Percentiles rank a stretch among this genome's conserved stretches.
These are phyloP conservation scores for Lentinula edodes DNA, from an alignment of 768 basidiomycete species.

Conservation along the genomic window DNA sequence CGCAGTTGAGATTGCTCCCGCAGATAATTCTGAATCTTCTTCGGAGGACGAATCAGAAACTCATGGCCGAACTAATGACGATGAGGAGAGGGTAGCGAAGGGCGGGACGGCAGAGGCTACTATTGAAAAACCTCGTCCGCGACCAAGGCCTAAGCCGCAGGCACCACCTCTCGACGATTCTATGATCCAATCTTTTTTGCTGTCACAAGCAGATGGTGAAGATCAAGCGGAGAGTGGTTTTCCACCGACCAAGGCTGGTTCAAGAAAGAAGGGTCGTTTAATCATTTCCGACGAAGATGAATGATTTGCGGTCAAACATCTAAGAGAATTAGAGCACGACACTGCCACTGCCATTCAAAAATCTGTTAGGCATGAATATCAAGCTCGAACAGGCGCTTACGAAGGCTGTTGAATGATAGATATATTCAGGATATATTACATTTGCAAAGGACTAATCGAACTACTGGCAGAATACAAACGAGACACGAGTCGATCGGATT, in stretches of 20 bases:
- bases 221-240: not conserved
- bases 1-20: constrained; percentile 11
- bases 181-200: not conserved
- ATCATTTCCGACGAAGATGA: constrained; percentile 15
- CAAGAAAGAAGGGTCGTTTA: constrained; percentile 9
- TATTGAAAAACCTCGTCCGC: constrained; percentile 25
- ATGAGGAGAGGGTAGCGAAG: constrained; percentile 18
- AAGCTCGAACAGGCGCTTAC: too few relatives aligned
- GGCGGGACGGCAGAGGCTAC: constrained; percentile 3
- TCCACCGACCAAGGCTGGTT: not conserved
- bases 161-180: not conserved
- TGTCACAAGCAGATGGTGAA: not conserved
- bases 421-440: too few relatives aligned
- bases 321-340: too few relatives aligned
- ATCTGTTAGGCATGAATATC: too few relatives aligned
- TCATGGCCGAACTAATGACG: constrained; percentile 21
- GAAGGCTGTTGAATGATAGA: too few relatives aligned
- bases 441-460: too few relatives aligned
- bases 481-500: not conserved
- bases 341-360: too few relatives aligned
- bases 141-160: constrained; percentile 33
- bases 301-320: not conserved
- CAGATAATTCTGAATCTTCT: constrained; percentile 15
- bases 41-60: constrained; percentile 15
- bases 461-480: too few relatives aligned